Evolutionary conservation across 306 rosid genomes (phyloP).

Genomic region (Crotalaria pallida): DNA sequence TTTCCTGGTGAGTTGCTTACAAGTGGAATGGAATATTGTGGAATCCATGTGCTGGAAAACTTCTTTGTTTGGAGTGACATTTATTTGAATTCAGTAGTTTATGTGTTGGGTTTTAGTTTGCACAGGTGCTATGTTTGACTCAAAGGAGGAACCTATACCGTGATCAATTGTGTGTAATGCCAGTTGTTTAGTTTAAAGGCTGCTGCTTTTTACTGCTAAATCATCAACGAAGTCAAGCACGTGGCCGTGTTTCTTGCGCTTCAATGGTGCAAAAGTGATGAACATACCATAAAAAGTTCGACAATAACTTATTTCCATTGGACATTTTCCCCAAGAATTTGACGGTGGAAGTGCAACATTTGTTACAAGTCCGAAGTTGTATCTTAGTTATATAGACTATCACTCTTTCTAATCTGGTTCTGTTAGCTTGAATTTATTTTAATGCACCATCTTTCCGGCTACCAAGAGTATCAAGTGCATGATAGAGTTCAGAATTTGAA

Average conservation of each 20-base stretch:
- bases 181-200: background rate
- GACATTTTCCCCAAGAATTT: background rate
- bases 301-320: background rate
- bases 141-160: background rate
- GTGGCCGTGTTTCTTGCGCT: background rate
- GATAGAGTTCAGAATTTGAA: slow-evolving; percentile 15
- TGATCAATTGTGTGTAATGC: background rate
- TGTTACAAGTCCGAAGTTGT: background rate
- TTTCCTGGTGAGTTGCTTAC: background rate
- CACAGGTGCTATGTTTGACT: background rate
- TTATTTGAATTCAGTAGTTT: background rate
- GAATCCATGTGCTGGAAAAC: background rate
- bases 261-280: background rate
- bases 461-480: background rate
- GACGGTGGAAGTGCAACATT: background rate
- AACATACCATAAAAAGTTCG: background rate
- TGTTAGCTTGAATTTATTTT: slow-evolving; percentile 8
- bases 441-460: background rate
- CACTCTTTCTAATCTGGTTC: background rate
- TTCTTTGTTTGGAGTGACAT: background rate
- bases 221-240: background rate
- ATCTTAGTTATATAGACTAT: background rate
- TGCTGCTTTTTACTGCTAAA: background rate
- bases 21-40: background rate
- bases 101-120: background rate